Evolutionary conservation across 202 grass and related monocot genomes (phyloP), one percentile per base, ranked within the genome.

Genomic region (Cymbopogon flexuosus): DNA sequence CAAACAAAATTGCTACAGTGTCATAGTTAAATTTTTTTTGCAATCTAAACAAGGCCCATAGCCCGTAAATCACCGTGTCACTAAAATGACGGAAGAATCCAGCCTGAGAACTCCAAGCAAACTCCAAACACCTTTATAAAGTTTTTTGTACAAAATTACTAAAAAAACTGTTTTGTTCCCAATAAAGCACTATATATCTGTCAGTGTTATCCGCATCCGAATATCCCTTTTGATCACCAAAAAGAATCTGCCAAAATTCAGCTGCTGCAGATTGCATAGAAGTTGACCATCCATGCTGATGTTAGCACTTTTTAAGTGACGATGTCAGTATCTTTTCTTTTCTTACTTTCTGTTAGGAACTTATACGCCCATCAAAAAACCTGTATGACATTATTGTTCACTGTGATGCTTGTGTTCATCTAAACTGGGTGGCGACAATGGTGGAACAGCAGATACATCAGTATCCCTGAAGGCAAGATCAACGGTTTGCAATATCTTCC

Each of bases 341-440:
- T 22, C n/a, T 10, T 57, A 27, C 2, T 0, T 57, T 57, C n/a
- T 33, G 27, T 27, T 27, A 27, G 27, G 27, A 27, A 27, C 27
- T 78, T 62, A 11, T 9, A 78, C 9, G 5, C 40, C 59, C 14
- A 72, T 2, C 19, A 19, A 54, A 18, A 12, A 27, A 5, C 11
- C 16, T 51, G 27, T 27, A 33, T 65, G 59, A 5, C 41, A 69
- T 62, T 80, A 76, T 69, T 80, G 62, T 69, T 81, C 49, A 75
- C 30, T 47, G 11, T 51, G 11, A 69, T 63, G 36, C 46, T 10
- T 49, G 3, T 70, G 75, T 23, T 62, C 18, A 37, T 83, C 85
- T 47, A 89, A 81, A 68, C 81, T 39, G 8, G 94, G 94, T 1
- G 94, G 87, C 0, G 91, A 97, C 24, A 89, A 27, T 27, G 94